phyloP scores from a whole-genome alignment of 2,329 filamentous ascomycete genomes.

The Gnomoniopsis smithogilvyi region DNA sequence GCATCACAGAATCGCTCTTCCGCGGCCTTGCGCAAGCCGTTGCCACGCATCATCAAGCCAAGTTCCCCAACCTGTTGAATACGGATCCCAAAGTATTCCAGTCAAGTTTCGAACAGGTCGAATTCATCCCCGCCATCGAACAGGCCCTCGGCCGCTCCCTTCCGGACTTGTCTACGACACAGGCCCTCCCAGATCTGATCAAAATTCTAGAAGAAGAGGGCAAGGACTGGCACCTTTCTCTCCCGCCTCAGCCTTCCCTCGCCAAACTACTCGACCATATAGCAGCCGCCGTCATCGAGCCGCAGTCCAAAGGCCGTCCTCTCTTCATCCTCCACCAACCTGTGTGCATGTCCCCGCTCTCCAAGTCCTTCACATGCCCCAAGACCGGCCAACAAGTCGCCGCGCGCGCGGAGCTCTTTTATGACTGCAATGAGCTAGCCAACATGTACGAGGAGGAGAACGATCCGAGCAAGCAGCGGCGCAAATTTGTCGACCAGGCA shows the following conservation, averaged over 20 bases:
- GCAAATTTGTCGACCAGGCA: conserved; percentile 67
- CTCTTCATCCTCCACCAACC: conserved; percentile 90
- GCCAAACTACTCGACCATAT: conserved; percentile 76
- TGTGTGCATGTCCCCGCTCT: conserved; percentile 83
- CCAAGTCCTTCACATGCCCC: conserved; percentile 78
- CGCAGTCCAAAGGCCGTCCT: conserved; percentile 62
- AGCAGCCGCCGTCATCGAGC: conserved; percentile 73
- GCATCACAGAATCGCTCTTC: conserved; percentile 71
- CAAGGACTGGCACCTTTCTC: conserved; percentile 58
- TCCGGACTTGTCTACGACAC: conserved; percentile 55
- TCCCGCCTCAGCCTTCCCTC: conserved; percentile 63
- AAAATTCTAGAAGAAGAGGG: conserved; percentile 55
- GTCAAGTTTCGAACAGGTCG: conserved; percentile 47
- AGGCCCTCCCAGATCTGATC: conserved; percentile 58
- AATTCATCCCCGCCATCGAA: conserved; percentile 82
- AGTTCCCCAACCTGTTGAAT: not conserved
- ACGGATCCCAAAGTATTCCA: conserved; percentile 4
- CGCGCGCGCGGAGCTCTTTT: conserved; percentile 81
- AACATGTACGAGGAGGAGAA: conserved; percentile 99
- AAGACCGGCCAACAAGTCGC: conserved; percentile 68
- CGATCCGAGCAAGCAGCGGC: conserved; percentile 78
- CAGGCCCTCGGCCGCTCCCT: conserved; percentile 60
- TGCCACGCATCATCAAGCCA: not conserved
- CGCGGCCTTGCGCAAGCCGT: conserved; percentile 46
- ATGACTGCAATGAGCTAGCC: conserved; percentile 75